phyloP scores from a whole-genome alignment of 495 filamentous ascomycete species.

The Xylaria castorea region DNA sequence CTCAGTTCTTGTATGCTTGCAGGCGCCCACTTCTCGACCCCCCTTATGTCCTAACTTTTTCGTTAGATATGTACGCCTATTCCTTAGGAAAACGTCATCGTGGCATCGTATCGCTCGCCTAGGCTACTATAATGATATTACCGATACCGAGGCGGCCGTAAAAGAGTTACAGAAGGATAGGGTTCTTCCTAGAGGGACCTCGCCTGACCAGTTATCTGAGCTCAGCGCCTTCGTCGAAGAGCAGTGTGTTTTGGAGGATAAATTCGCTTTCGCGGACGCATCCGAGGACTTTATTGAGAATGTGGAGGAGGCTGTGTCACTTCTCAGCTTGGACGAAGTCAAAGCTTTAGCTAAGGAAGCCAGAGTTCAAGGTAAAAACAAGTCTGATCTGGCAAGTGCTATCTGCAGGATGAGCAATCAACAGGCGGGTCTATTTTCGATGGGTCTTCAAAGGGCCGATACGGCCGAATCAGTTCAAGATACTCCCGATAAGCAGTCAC shows the following conservation, averaged over 20 bases:
- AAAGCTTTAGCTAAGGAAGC: constrained; percentile 85
- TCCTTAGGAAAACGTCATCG: constrained; percentile 89
- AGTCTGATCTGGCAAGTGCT: constrained; percentile 76
- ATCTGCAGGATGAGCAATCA: constrained; percentile 73
- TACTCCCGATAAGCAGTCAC: constrained; percentile 30
- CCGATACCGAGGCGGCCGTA: constrained; percentile 70
- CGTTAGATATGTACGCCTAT: constrained; percentile 83
- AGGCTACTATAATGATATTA: constrained; percentile 82
- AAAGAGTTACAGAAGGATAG: constrained; percentile 57
- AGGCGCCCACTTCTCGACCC: constrained; percentile 13
- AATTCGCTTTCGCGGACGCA: constrained; percentile 80
- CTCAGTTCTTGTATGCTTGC: constrained; percentile 80
- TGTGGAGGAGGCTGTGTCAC: constrained; percentile 82
- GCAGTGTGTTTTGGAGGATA: constrained; percentile 53
- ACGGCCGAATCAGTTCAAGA: constrained; percentile 48
- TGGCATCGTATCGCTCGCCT: constrained; percentile 88
- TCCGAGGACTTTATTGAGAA: constrained; percentile 75
- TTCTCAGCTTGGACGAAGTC: constrained; percentile 85
- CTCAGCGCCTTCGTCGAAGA: constrained; percentile 33
- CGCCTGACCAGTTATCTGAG: neutral
- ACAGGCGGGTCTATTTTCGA: constrained; percentile 73
- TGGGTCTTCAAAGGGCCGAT: constrained; percentile 60
- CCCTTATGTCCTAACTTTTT: constrained; percentile 5
- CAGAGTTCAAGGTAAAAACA: constrained; percentile 88
- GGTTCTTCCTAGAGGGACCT: constrained; percentile 27